Percentiles rank a stretch among this genome's conserved stretches.
These are phyloP conservation scores for Talaromyces thailandensis DNA, from an alignment of 495 filamentous ascomycete species.

Conservation along the genomic window DNA sequence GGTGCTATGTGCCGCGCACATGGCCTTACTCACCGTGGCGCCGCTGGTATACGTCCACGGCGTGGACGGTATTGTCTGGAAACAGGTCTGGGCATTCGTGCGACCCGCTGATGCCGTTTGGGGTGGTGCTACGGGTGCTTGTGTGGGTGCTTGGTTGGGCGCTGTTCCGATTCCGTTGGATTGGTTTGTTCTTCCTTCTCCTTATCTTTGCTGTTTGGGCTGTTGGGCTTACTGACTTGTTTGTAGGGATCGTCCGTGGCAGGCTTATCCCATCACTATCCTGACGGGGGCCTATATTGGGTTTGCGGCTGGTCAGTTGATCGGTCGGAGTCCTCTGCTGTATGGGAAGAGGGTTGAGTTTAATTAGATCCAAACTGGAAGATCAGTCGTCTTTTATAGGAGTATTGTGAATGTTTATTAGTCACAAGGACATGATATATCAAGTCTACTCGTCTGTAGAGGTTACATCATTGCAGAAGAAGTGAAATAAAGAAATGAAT, in stretches of 20 bases:
- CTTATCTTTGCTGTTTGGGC: not conserved
- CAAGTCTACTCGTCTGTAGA: not conserved
- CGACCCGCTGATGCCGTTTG: slow-evolving; percentile 33
- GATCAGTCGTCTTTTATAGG: too few relatives aligned
- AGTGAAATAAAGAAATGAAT: not conserved
- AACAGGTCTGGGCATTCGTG: slow-evolving; percentile 49
- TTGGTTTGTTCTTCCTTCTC: slow-evolving; percentile 50
- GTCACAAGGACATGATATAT: not conserved
- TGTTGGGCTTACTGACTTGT: slow-evolving; percentile 8
- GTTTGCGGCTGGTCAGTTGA: slow-evolving; percentile 50
- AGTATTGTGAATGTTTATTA: too few relatives aligned
- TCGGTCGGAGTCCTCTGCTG: slow-evolving; percentile 44
- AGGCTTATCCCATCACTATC: slow-evolving; percentile 94
- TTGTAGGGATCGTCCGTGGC: slow-evolving; percentile 80
- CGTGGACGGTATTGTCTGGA: slow-evolving; percentile 65
- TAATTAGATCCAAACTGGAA: slow-evolving; percentile 15
- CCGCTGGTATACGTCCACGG: slow-evolving; percentile 79
- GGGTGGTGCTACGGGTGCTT: slow-evolving; percentile 34
- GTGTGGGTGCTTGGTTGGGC: slow-evolving; percentile 55
- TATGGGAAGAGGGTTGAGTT: slow-evolving; percentile 59
- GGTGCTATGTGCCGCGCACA: slow-evolving; percentile 66
- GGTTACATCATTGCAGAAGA: not conserved
- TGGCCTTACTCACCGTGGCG: slow-evolving; percentile 64
- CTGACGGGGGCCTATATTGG: slow-evolving; percentile 63
- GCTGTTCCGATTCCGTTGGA: slow-evolving; percentile 88